Evolutionary conservation across 2,329 filamentous ascomycete species (phyloP).

Genomic region (Cryphonectria radicalis): DNA sequence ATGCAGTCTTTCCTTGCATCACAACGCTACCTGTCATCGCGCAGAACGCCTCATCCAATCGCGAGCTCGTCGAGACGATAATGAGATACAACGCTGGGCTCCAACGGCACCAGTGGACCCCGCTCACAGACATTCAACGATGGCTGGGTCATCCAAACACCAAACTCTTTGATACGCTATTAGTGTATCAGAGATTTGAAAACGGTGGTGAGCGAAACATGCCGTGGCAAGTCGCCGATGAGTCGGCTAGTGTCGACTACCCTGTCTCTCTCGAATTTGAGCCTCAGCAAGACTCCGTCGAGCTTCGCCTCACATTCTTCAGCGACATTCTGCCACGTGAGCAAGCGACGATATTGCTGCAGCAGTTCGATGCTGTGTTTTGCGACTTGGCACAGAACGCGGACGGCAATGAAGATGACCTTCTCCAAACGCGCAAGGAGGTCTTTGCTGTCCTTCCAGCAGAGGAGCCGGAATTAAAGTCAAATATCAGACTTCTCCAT

Average conservation of each 20-base stretch:
- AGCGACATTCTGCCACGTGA: slow-evolving; percentile 66
- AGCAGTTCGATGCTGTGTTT: slow-evolving; percentile 74
- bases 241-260: slow-evolving; percentile 76
- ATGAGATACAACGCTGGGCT: slow-evolving; percentile 68
- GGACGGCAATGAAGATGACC: slow-evolving; percentile 44
- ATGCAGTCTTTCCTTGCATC: slow-evolving; percentile 76
- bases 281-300: slow-evolving; percentile 54
- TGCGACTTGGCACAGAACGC: slow-evolving; percentile 58
- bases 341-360: slow-evolving; percentile 69
- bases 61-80: slow-evolving; percentile 62
- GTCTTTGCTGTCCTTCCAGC: slow-evolving; percentile 72
- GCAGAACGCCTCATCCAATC: slow-evolving; percentile 57
- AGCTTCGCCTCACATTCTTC: slow-evolving; percentile 69
- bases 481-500: slow-evolving; percentile 68
- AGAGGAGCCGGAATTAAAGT: slow-evolving; percentile 58
- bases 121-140: slow-evolving; percentile 73
- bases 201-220: slow-evolving; percentile 29
- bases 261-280: slow-evolving; percentile 80
- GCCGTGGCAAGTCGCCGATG: slow-evolving; percentile 65
- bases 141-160: slow-evolving; percentile 69
- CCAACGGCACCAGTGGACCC: slow-evolving; percentile 72
- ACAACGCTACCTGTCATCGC: slow-evolving; percentile 77
- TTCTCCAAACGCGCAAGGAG: slow-evolving; percentile 38
- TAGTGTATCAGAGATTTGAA: slow-evolving; percentile 75
- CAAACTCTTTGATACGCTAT: slow-evolving; percentile 79